These are phyloP conservation scores for Scutellaria barbata DNA, from an alignment of 257 asterid species.

Conservation along the genomic window DNA sequence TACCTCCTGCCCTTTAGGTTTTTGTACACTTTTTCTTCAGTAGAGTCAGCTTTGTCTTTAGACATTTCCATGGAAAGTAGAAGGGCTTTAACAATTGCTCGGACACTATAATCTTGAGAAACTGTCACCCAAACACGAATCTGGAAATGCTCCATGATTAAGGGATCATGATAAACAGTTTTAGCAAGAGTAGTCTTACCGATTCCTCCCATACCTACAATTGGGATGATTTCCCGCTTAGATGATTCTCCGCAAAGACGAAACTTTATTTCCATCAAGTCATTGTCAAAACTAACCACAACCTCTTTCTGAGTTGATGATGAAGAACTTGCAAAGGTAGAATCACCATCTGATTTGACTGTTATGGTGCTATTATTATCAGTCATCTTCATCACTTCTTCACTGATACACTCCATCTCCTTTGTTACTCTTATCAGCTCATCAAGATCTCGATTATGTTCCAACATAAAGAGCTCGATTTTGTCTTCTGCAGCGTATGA, in stretches of 20 bases:
- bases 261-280: neutral
- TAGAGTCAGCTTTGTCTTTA: neutral
- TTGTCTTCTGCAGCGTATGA: neutral
- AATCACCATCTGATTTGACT: neutral
- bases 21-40: neutral
- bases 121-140: slow-evolving; percentile 27
- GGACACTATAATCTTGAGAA: neutral
- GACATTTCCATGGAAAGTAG: slow-evolving; percentile 7
- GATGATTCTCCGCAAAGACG: slow-evolving; percentile 7
- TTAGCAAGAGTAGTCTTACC: neutral
- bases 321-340: neutral
- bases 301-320: neutral
- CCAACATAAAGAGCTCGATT: neutral
- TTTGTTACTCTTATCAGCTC: neutral
- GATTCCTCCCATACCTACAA: slow-evolving; percentile 9
- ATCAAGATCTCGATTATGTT: neutral
- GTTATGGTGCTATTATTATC: neutral
- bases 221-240: neutral
- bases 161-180: slow-evolving; percentile 10
- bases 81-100: neutral
- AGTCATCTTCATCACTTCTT: neutral
- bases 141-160: neutral
- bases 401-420: neutral
- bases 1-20: neutral
- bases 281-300: slow-evolving; percentile 4